Evolutionary conservation across 805 yeast genomes (phyloP).

Genomic region (Kazachstania kunashirensis): DNA sequence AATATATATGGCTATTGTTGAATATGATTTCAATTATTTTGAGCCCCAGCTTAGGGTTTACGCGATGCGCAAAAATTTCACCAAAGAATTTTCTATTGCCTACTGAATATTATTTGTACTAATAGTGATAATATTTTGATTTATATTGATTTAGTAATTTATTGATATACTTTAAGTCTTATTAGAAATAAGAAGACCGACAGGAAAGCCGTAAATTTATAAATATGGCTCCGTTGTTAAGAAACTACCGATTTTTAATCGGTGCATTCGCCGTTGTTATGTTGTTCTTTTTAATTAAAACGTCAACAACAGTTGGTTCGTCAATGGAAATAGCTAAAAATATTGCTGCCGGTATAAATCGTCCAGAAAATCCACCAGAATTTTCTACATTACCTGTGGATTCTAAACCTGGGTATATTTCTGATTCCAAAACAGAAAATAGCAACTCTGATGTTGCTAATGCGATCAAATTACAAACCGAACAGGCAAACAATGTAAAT

Average conservation of each 20-base stretch:
- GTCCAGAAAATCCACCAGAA: slow-evolving; percentile 14
- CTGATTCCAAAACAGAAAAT: slow-evolving; percentile 13
- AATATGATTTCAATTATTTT: too few species aligned
- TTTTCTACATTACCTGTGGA: neutral
- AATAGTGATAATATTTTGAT: too few species aligned
- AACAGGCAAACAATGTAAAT: neutral
- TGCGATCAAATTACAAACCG: slow-evolving; percentile 13
- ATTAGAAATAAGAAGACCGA: too few species aligned
- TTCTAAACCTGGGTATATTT: slow-evolving; percentile 19
- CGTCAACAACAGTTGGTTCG: slow-evolving; percentile 28
- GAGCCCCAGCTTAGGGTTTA: too few species aligned
- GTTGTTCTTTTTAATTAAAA: slow-evolving; percentile 40
- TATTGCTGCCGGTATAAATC: slow-evolving; percentile 10
- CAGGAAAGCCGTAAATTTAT: too few species aligned
- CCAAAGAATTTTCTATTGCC: too few species aligned
- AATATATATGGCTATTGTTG: too few species aligned
- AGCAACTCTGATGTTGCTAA: slow-evolving; percentile 18
- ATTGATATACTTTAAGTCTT: too few species aligned
- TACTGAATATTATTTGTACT: too few species aligned
- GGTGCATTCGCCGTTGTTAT: slow-evolving; percentile 43
- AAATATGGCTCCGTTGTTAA: slow-evolving; percentile 30
- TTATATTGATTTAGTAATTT: too few species aligned
- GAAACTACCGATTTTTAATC: slow-evolving; percentile 42
- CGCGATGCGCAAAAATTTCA: too few species aligned
- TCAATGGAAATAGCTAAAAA: slow-evolving; percentile 13